Evolutionary conservation across 2,329 filamentous ascomycete species (phyloP).

Genomic region (Talaromyces sp.): DNA sequence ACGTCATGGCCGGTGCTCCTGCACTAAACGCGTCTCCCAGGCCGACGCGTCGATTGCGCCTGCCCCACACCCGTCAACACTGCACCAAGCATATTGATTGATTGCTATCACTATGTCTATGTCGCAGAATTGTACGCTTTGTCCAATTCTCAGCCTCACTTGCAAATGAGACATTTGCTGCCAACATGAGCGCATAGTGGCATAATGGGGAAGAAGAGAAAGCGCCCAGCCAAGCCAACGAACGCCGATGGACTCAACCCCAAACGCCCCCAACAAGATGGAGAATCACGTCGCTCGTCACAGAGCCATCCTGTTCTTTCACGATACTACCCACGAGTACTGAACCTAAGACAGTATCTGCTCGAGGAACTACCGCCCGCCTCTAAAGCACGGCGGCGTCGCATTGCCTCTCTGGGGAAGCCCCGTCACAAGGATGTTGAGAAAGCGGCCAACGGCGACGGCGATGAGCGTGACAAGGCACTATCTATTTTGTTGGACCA

Average conservation of each 20-base stretch:
- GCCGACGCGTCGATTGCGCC: not conserved
- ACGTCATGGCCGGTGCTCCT: not conserved
- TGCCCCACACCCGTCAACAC: conserved; percentile 1
- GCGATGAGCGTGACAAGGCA: conserved; percentile 2
- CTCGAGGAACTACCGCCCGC: conserved; percentile 59
- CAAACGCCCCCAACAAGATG: conserved; percentile 3
- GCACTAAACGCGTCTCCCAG: not conserved
- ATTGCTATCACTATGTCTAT: not conserved
- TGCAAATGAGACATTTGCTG: not conserved
- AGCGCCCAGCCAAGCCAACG: conserved; percentile 27
- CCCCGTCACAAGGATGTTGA: not conserved
- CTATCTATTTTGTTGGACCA: conserved; percentile 61
- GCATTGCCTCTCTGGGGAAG: conserved; percentile 32
- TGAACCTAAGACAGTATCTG: conserved; percentile 65
- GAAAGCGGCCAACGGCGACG: not conserved
- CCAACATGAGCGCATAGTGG: not conserved
- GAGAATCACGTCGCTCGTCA: not conserved
- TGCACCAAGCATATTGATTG: not conserved
- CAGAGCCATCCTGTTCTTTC: conserved; percentile 57
- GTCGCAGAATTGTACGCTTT: not conserved
- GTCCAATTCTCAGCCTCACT: not conserved
- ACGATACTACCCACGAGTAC: conserved; percentile 60
- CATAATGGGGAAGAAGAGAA: conserved; percentile 39
- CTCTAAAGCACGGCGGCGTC: conserved; percentile 52
- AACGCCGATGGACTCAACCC: not conserved